Evolutionary conservation across 176 grass and related monocot species (phyloP), one percentile per base, ranked within the genome.

Genomic region (Pharus latifolius): DNA sequence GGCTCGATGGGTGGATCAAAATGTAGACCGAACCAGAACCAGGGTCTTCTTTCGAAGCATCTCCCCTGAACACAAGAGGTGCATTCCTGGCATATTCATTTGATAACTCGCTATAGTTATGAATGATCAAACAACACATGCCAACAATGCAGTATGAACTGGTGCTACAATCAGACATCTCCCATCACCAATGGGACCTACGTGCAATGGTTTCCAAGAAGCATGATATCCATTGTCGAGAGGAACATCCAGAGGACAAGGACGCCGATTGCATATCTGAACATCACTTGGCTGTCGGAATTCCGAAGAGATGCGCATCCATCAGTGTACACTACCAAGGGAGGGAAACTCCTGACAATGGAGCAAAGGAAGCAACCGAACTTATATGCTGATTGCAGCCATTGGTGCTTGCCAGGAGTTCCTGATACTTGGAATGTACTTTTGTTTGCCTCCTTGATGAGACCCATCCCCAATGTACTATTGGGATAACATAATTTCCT

Each of bases 61-160:
- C 75, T 92, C 89, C 0, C 85, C 89, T 10, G 81, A 88, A 49
- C 89, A 88, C 31, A 88, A 85, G 26, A 73, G 64, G 85, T 85
- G 60, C 3, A 28, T n/a, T n/a, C n/a, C n/a, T n/a, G n/a, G n/a
- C n/a, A n/a, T n/a, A n/a, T n/a, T n/a, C n/a, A n/a, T n/a, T n/a
- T n/a, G n/a, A n/a, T n/a, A n/a, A n/a, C n/a, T n/a, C n/a, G n/a
- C n/a, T n/a, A n/a, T n/a, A n/a, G n/a, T n/a, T n/a, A n/a, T 20
- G 1, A 27, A n/a, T 4, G 2, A 63, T 17, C 15, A 38, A 31
- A 34, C 13, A 48, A n/a, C 5, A 11, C 55, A 41, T 69, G 16
- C 13, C 10, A 34, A 20, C 31, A 7, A 6, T 63, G 54, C 88
- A 87, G 84, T 47, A 14, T 20, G 25, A 78, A 74, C 44, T 84